Conservation (phyloP, 495 filamentous ascomycete genomes). For the Hypoxylon subgilvum region DNA sequence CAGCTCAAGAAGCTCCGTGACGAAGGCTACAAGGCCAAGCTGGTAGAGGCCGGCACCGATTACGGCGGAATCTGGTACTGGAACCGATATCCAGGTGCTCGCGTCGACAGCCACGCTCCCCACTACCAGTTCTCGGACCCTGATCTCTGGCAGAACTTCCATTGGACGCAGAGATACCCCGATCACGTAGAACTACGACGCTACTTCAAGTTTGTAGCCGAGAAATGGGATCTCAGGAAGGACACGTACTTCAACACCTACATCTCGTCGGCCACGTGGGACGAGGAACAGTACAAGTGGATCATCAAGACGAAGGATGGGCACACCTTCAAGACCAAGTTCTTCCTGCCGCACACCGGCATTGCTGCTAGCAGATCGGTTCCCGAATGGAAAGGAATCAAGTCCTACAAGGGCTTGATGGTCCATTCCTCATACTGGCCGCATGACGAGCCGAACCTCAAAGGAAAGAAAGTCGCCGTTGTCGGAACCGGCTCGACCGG, state of each 20-base stretch:
- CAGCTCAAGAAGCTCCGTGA: constrained; percentile 43
- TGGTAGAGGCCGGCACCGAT: constrained; percentile 55
- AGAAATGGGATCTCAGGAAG: constrained; percentile 55
- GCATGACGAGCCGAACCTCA: constrained; percentile 52
- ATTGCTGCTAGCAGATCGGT: constrained; percentile 47
- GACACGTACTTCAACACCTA: constrained; percentile 58
- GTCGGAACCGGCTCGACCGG: constrained; percentile 68
- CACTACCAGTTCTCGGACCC: constrained; percentile 59
- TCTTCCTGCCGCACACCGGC: constrained; percentile 55
- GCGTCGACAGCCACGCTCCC: constrained; percentile 59
- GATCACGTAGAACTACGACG: constrained; percentile 53
- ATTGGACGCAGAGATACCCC: constrained; percentile 60
- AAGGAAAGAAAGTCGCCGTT: constrained; percentile 57
- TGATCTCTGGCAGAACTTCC: constrained; percentile 61
- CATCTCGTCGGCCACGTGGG: constrained; percentile 55
- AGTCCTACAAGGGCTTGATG: constrained; percentile 59
- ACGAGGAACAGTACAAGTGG: constrained; percentile 52
- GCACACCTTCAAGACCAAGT: constrained; percentile 49
- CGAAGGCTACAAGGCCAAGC: constrained; percentile 42
- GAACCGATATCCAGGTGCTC: constrained; percentile 61
- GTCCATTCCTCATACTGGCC: constrained; percentile 69
- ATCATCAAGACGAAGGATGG: constrained; percentile 56
- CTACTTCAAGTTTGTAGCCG: constrained; percentile 64
- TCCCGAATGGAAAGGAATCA: constrained; percentile 59
- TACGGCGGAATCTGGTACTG: constrained; percentile 62